Base-by-base conservation (phyloP, 2,329 filamentous ascomycete species). In the Ophiocordyceps polyrhachis-furcata region DNA sequence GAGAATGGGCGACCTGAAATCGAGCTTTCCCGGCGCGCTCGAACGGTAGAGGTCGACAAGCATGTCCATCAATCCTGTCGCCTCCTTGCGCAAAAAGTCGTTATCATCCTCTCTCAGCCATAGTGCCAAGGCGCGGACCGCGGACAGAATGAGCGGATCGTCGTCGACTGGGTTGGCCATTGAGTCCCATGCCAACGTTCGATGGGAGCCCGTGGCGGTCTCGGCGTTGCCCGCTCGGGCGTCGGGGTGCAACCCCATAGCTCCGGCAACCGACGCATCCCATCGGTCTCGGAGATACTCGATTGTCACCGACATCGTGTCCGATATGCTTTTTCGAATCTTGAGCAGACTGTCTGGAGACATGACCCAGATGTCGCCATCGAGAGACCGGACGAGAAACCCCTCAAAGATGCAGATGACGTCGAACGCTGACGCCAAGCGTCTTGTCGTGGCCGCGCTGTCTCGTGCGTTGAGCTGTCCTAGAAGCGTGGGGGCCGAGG, bases 51-150 rank as follows among this genome's bases (percentile, higher is more conserved):
- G 61, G 13, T 79, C 75, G 44, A 80, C 55, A 29, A 82, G 64
- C 65, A 83, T 71, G 50, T 83, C 79, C 48, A 68, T 69, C 43
- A 83, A 58, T 0, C 75, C 76, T 0, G 69, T 66, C 12, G 69
- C 70, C 52, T 79, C 72, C 43, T 63, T 68, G 12, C 76, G 63
- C 37, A 82, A 54, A 8, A 62, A 58, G 14, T 76, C 70, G 38
- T 75, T 76, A 38, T 82, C 78, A 46, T 83, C 79, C 49, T 83
- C 79, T 8, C 74, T 66, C n/a, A 83, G 61, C 80, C 80, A 83
- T 17, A 82, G 66, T 1, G 76, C 69, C 28, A 83, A 53, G 0
- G 72, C 62, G 41, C 74, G 63, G 20, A 81, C 58, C 0, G 73
- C 69, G 3, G 78, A 70, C 2, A 79, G 65, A 2, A 79, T 64